A percentile compares a stretch with the other conserved stretches of the same genome.
Conservation (phyloP, 1,284 basidiomycete species). For the Mycosarcoma mackinlayi region DNA sequence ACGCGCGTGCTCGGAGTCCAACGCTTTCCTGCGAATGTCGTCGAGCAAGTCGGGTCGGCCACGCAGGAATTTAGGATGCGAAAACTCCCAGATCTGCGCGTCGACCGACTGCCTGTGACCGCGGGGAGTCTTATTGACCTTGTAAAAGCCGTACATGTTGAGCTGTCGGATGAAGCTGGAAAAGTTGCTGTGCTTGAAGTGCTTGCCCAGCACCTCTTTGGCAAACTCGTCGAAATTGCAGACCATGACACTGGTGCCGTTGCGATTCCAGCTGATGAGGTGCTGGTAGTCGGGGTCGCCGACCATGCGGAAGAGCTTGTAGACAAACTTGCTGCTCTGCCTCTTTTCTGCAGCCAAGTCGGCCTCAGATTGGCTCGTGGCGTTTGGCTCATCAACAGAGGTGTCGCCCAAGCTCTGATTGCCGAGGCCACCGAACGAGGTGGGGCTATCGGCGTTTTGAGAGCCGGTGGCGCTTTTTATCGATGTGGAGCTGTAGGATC, state of each 20-base stretch:
- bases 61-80: constrained; percentile 84
- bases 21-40: constrained; percentile 84
- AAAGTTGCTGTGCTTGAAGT: constrained; percentile 75
- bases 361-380: constrained; percentile 39
- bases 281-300: constrained; percentile 58
- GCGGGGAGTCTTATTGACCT: constrained; percentile 77
- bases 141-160: constrained; percentile 76
- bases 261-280: constrained; percentile 59
- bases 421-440: constrained; percentile 21
- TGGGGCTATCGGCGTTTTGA: constrained; percentile 38
- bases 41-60: constrained; percentile 83
- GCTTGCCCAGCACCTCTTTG: constrained; percentile 67
- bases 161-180: constrained; percentile 88
- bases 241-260: constrained; percentile 60
- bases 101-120: constrained; percentile 79
- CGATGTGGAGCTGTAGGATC: constrained; percentile 42
- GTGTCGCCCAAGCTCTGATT: constrained; percentile 36
- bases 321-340: constrained; percentile 58
- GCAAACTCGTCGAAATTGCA: constrained; percentile 66
- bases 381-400: constrained; percentile 41
- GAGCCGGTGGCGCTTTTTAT: constrained; percentile 45
- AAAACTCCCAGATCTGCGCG: constrained; percentile 88
- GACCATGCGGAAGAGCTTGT: constrained; percentile 63
- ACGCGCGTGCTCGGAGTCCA: constrained; percentile 59
- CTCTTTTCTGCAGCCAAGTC: constrained; percentile 51